Evolutionary conservation across 371 early-diverging fungal genomes (phyloP).

Genomic region (Lichtheimia ornata): DNA sequence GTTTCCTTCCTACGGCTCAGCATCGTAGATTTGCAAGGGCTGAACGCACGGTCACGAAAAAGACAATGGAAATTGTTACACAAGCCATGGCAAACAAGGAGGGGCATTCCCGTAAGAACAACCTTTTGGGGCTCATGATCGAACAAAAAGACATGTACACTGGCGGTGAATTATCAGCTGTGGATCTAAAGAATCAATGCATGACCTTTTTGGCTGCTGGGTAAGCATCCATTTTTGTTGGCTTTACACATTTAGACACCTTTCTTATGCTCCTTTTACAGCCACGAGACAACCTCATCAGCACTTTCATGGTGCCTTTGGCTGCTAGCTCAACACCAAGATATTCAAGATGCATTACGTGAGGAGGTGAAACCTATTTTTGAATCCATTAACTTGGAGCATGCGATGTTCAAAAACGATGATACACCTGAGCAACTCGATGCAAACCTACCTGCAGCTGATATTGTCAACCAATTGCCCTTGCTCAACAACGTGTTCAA

Average conservation of each 20-base stretch:
- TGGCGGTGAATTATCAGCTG: conserved; percentile 30
- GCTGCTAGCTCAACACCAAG: conserved; percentile 46
- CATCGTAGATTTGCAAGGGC: conserved; percentile 16
- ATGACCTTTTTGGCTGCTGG: conserved; percentile 40
- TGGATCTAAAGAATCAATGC: conserved; percentile 26
- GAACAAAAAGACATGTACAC: conserved; percentile 34
- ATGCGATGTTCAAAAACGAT: conserved; percentile 8
- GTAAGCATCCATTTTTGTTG: conserved; percentile 19
- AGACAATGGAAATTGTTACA: not conserved
- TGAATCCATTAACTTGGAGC: conserved; percentile 12
- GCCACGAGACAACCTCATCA: conserved; percentile 58
- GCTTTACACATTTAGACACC: not conserved
- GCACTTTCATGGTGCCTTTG: conserved; percentile 60
- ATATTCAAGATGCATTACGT: conserved; percentile 45
- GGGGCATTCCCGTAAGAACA: conserved; percentile 3
- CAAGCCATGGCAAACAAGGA: not conserved
- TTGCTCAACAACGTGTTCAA: conserved; percentile 55
- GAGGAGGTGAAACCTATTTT: conserved; percentile 33
- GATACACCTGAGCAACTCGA: not conserved
- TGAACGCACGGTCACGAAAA: conserved; percentile 15
- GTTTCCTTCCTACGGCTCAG: conserved; percentile 36
- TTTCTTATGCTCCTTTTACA: conserved; percentile 1
- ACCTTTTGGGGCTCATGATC: conserved; percentile 39
- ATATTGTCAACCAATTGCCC: conserved; percentile 45
- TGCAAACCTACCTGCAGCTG: conserved; percentile 36